Percentiles rank a stretch among this genome's conserved stretches.
Evolutionary conservation across 2,329 filamentous ascomycete genomes (phyloP).

Genomic region (Drechslerella stenobrocha): DNA sequence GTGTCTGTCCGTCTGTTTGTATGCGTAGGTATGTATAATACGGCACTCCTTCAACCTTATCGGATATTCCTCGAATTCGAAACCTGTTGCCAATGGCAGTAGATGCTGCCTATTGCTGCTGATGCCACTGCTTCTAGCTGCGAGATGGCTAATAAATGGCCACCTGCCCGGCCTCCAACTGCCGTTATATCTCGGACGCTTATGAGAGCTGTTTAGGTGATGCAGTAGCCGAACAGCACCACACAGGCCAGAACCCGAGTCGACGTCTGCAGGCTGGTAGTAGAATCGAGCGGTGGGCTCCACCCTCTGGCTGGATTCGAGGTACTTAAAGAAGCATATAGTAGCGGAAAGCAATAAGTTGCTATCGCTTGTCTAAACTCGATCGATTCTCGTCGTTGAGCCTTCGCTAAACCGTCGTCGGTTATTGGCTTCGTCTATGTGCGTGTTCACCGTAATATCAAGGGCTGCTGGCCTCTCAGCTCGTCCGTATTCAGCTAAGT

Average conservation of each 20-base stretch:
- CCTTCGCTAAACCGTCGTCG: constrained; percentile 20
- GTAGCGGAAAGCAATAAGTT: constrained; percentile 10
- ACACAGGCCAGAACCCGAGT: constrained; percentile 6
- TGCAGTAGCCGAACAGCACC: constrained; percentile 7
- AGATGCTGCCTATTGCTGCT: background rate
- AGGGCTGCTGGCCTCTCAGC: constrained; percentile 13
- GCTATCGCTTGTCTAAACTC: constrained; percentile 20
- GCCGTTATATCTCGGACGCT: constrained; percentile 28
- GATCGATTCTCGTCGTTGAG: constrained; percentile 11
- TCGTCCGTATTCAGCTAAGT: constrained; percentile 12
- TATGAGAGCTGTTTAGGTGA: constrained; percentile 18
- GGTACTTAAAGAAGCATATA: constrained; percentile 3
- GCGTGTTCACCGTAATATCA: constrained; percentile 29
- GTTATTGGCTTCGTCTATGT: constrained; percentile 29
- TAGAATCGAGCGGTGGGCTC: background rate
- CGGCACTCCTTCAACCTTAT: constrained; percentile 10
- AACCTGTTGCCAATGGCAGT: no score
- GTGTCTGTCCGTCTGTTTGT: no score
- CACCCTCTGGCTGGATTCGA: constrained; percentile 5
- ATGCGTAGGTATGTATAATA: background rate
- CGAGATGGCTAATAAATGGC: constrained; percentile 1
- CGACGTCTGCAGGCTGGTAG: constrained; percentile 6
- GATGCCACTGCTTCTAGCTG: background rate
- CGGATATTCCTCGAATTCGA: background rate
- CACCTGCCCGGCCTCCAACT: constrained; percentile 18